Percentiles rank a stretch among this genome's conserved stretches.
Conservation (phyloP, 2,329 filamentous ascomycete species). For the Aspergillus spinulosporus region DNA sequence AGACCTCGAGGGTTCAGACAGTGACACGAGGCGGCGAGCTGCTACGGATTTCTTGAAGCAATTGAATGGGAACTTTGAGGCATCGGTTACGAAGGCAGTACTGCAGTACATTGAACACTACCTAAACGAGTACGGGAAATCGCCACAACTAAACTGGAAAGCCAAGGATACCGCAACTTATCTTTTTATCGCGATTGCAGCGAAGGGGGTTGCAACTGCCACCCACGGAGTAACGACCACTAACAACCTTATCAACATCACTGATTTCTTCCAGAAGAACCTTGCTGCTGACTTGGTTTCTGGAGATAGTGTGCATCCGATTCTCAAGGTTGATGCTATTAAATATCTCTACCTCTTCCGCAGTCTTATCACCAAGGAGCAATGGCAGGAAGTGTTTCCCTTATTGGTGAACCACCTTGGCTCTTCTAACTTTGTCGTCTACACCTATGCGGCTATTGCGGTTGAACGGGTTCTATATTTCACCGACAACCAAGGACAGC, state of each 20-base stretch:
- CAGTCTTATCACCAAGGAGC: conserved; percentile 85
- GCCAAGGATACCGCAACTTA: conserved; percentile 98
- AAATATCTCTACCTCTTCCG: conserved; percentile 98
- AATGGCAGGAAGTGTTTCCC: conserved; percentile 88
- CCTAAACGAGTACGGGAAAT: conserved; percentile 70
- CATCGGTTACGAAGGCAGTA: conserved; percentile 81
- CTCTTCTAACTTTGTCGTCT: conserved; percentile 91
- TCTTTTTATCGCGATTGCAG: conserved; percentile 91
- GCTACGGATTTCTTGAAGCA: conserved; percentile 92
- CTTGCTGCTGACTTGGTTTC: conserved; percentile 84
- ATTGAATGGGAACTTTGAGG: conserved; percentile 85
- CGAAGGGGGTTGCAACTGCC: conserved; percentile 83
- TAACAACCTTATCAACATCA: conserved; percentile 82
- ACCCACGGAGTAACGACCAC: conserved; percentile 88
- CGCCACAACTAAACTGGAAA: conserved; percentile 76
- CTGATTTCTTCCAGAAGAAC: conserved; percentile 92
- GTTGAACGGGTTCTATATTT: conserved; percentile 91
- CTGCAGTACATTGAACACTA: conserved; percentile 85
- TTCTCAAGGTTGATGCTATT: conserved; percentile 95
- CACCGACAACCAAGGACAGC: conserved; percentile 70
- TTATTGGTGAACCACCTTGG: conserved; percentile 88
- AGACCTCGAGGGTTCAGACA: conserved; percentile 94
- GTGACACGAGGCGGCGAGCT: conserved; percentile 84
- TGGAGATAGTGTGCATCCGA: conserved; percentile 69
- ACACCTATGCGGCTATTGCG: conserved; percentile 94